Base-by-base conservation (phyloP, 176 grass and related monocot species). In the Calamus simplicifolius region DNA sequence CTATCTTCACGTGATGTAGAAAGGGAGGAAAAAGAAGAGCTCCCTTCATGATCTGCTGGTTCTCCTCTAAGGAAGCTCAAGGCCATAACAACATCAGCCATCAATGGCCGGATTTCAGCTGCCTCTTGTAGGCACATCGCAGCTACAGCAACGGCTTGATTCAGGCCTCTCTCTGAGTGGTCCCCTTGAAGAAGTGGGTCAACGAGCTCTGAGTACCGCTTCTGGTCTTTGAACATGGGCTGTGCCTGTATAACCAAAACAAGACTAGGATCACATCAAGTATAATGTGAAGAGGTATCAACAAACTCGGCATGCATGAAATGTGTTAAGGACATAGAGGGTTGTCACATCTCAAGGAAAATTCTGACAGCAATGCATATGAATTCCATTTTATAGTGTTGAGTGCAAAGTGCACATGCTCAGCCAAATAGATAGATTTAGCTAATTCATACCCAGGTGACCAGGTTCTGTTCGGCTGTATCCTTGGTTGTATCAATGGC, bases 121-220 rank as follows among this genome's bases (percentile, higher is more conserved):
- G 85, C 93, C 26, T 92, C 87, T 67, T 98, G 93, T 54, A 92
- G 30, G 63, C 93, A 98, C 84, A 98, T 92, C 27, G 77, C 78
- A 18, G 93, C 81, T 48, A 98, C 76, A 0, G 69, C 87, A 58
- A 92, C 61, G 60, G 81, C 93, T 59, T 92, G 87, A 49, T 77
- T 75, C 48, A 92, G 65, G 56, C 79, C 79, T 62, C 63, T 76
- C 54, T 85, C 76, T 26, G 93, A 76, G 67, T 88, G 89, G 29
- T 81, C 61, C 68, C 78, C 81, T 68, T 58, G 66, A 31, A 98
- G 84, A 68, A 77, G 81, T 48, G 84, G 93, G 76, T 98, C 87
- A 15, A 69, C 75, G 15, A 98, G 70, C 59, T 98, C 66, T 52
- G 58, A 52, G 66, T 78, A 82, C 65, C 63, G 82, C 54, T 63